Percentiles rank a stretch among this genome's conserved stretches.
Conservation (phyloP, 768 basidiomycete genomes). For the Tulasnella sp. region DNA sequence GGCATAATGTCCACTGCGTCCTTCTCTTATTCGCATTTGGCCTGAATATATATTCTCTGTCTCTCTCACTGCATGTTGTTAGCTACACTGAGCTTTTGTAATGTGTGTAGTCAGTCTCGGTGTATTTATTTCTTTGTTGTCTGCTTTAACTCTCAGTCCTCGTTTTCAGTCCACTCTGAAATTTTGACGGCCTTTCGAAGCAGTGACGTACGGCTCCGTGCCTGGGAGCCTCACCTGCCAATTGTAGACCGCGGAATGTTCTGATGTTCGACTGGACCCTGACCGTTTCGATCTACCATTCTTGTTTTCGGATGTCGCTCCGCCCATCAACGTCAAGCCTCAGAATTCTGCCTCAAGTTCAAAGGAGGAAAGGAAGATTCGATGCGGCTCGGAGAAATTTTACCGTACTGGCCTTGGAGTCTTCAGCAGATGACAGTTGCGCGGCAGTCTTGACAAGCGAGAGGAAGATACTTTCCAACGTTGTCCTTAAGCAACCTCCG, state of each 20-base stretch:
- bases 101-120: no score
- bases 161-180: no score
- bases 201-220: not conserved
- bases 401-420: constrained; percentile 50
- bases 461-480: constrained; percentile 62
- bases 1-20: no score
- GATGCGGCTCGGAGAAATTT: constrained; percentile 11
- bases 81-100: no score
- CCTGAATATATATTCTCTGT: no score
- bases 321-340: not conserved
- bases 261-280: not conserved
- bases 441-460: constrained; percentile 72
- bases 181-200: no score
- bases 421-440: constrained; percentile 91
- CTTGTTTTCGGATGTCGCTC: not conserved
- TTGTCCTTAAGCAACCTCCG: constrained; percentile 70
- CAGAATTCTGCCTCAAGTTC: not conserved
- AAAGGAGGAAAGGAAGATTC: no score
- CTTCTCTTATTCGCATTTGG: no score
- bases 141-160: no score
- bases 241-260: not conserved
- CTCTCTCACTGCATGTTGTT: no score
- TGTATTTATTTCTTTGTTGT: no score
- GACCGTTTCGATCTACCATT: not conserved
- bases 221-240: not conserved